phyloP scores from a whole-genome alignment of 139 green algal genomes.

The Parachlorella kessleri region DNA sequence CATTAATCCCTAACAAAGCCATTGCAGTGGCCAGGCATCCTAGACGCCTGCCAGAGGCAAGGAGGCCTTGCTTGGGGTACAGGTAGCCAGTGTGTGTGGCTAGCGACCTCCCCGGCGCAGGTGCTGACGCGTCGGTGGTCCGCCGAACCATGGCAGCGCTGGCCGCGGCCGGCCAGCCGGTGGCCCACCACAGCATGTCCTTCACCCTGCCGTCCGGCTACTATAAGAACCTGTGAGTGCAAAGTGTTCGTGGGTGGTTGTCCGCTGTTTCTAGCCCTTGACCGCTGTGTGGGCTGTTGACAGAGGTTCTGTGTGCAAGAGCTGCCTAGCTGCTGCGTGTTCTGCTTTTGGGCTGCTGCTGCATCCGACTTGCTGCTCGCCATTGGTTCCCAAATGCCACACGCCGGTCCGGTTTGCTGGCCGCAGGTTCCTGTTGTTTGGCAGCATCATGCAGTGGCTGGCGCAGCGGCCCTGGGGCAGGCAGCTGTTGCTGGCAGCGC shows the following conservation, averaged over 20 bases:
- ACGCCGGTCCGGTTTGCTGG: neutral
- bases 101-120: slow-evolving; percentile 42
- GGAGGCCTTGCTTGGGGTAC: too few relatives aligned
- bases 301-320: too few relatives aligned
- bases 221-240: slow-evolving; percentile 36
- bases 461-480: slow-evolving; percentile 49
- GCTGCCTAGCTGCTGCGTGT: too few relatives aligned
- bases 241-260: too few relatives aligned
- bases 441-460: slow-evolving; percentile 48
- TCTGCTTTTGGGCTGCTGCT: too few relatives aligned
- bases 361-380: too few relatives aligned
- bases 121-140: slow-evolving; percentile 63
- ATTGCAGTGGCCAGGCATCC: neutral
- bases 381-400: neutral
- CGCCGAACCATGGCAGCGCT: slow-evolving; percentile 47
- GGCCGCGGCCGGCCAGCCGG: slow-evolving; percentile 26
- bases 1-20: too few relatives aligned
- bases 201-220: slow-evolving; percentile 46
- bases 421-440: slow-evolving; percentile 45
- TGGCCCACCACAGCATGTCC: slow-evolving; percentile 52
- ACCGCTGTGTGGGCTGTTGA: too few relatives aligned
- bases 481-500: slow-evolving; percentile 46
- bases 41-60: neutral
- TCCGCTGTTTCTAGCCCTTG: too few relatives aligned
- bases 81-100: too few relatives aligned